Base-by-base conservation (phyloP, 2,329 filamentous ascomycete genomes). In the Nigrospora osmanthi region DNA sequence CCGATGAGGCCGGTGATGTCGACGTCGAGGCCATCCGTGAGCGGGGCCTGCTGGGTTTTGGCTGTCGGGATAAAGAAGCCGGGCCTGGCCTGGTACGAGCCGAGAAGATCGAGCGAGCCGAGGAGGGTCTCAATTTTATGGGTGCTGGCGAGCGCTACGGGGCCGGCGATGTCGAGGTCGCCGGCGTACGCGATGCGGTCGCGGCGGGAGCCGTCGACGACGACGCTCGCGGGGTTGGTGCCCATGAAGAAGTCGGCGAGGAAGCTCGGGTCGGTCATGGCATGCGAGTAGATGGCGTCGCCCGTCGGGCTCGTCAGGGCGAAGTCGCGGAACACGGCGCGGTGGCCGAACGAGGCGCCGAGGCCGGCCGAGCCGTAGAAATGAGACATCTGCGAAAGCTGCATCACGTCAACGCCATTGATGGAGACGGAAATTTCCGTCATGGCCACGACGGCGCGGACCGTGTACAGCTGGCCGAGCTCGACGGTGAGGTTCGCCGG, bases 151-250 rank as follows among this genome's bases (percentile, higher is more conserved):
- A 63, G 45, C 3, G 58, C 47, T 7, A 56, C 50, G 13, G 36
- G 51, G 9, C 54, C 42, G 1, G 58, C 53, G 40, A 63, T 47
- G 38, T 64, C 60, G 14, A 64, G 52, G 44, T 64, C 60, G 11
- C 60, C 60, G 1, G 56, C 47, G 41, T 63, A 63, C 3, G 60
- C 54, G 42, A 62, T 62, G 14, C 60, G 54, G 48, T 63, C 61
- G 5, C 62, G 54, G 6, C 60, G 54, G 2, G 64, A 64, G 23
- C 62, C 64, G 47, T 66, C 64, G 3, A 66, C 63, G 13, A 58
- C 56, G 23, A 54, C 58, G 11, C 55, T 49, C 3, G 49, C 38
- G 3, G 61, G 61, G 44, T 66, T 67, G 11, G 56, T 52, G 7
- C 62, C 63, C 38, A 64, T 54, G 7, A 64, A 50, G 41, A 66